Evolutionary conservation across 2,329 filamentous ascomycete genomes (phyloP), one percentile per base, ranked within the genome.

Genomic region (Leptodontidium sp.): DNA sequence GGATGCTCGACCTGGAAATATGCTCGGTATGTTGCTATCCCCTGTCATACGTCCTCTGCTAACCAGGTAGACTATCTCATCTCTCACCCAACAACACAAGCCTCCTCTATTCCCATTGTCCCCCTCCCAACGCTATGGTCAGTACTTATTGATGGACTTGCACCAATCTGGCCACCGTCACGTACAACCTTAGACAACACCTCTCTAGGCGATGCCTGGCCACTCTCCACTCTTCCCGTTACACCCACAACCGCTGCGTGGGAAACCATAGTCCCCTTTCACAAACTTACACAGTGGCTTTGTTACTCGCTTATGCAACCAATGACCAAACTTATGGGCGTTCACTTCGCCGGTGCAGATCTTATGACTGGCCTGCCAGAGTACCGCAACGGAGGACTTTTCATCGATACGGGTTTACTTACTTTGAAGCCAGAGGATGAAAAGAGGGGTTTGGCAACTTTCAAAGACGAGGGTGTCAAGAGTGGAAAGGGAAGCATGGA

Each of bases 261-360:
- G 91, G 92, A 95, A 78, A 90, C 86, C 74, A 95, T 97, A 75
- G 88, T 95, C 12, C 94, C 94, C 0, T 97, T 97, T 83, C 94
- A 98, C 84, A 97, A 97, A 81, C 86, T 97, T 45, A 97, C 94
- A 0, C 94, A 97, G 80, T 98, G 94, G 94, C 90, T 98, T 66
- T 93, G 92, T 61, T 97, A 97, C 81, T 97, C 93, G 2, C 87
- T 98, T 66, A 97, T 97, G 92, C 91, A 94, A 29, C 94, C 94
- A 0, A 97, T 97, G 91, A 88, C 90, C 66, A 92, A 89, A 72
- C 81, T 97, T 26, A 88, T 97, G 75, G 88, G 91, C 67, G 90
- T 97, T 68, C 89, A 93, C 73, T 96, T 96, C 79, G 89, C 91
- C 2, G 93, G 93, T 53, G 88, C 89, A 1, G 92, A 97, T 70